Evolutionary conservation across 1,284 basidiomycete species (phyloP).

Genomic region (Schizophyllum amplum): DNA sequence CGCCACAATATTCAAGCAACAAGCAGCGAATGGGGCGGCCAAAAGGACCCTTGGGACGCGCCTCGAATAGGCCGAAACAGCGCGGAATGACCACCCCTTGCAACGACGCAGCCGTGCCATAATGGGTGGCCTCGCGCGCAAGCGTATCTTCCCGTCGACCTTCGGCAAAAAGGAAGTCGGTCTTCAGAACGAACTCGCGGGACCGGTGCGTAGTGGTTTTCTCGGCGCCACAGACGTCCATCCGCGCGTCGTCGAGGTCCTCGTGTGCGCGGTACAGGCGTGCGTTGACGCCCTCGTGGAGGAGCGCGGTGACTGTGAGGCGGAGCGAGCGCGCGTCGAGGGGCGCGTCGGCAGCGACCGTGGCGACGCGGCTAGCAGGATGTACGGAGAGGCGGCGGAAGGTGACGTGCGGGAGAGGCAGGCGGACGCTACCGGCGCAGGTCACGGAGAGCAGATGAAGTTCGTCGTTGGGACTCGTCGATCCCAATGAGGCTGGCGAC

Average conservation of each 20-base stretch:
- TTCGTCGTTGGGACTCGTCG: not conserved
- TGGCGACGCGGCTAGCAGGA: not conserved
- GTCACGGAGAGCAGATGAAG: not conserved
- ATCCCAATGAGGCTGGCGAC: too few relatives aligned
- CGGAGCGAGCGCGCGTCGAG: not conserved
- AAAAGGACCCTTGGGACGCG: constrained; percentile 36
- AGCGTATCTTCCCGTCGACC: constrained; percentile 54
- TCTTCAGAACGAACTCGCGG: not conserved
- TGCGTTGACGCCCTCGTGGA: not conserved
- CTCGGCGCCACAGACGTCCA: not conserved
- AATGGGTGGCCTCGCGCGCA: not conserved
- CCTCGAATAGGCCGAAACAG: not conserved
- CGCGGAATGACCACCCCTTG: not conserved
- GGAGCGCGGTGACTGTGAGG: not conserved
- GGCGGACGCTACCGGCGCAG: not conserved
- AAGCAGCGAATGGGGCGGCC: constrained; percentile 65
- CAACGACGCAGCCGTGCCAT: not conserved
- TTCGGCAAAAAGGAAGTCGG: constrained; percentile 69
- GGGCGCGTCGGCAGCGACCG: not conserved
- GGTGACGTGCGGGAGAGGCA: not conserved
- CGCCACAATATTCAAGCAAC: constrained; percentile 25
- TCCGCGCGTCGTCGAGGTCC: not conserved
- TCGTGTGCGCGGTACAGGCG: not conserved
- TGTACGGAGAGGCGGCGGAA: not conserved
- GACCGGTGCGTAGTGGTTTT: not conserved